Percentiles rank a stretch among this genome's conserved stretches.
phyloP scores from a whole-genome alignment of 257 asterid genomes.

The Leonotis leonurus region DNA sequence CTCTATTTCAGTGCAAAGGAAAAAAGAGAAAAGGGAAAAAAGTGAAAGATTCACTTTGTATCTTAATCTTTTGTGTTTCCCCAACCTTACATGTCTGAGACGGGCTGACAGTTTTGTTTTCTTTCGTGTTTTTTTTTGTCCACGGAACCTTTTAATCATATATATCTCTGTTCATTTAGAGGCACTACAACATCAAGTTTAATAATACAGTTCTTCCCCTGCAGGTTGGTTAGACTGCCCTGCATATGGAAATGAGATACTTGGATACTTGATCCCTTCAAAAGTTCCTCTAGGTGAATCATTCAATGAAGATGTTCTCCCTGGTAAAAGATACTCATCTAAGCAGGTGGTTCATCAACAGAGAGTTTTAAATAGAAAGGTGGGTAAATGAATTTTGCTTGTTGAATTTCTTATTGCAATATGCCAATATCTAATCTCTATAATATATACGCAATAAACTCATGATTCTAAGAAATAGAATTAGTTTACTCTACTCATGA shows the following conservation, averaged over 20 bases:
- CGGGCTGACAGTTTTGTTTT: no score
- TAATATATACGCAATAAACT: not conserved
- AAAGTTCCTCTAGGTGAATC: slow-evolving; percentile 90
- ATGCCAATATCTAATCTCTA: not conserved
- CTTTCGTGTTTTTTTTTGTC: not conserved
- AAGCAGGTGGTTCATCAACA: slow-evolving; percentile 85
- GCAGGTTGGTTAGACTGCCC: slow-evolving; percentile 99
- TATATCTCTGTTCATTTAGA: not conserved
- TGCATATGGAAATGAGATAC: slow-evolving; percentile 56
- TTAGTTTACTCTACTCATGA: not conserved
- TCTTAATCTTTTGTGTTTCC: not conserved
- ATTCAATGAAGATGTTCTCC: slow-evolving; percentile 57
- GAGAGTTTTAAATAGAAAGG: slow-evolving; percentile 71
- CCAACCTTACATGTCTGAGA: not conserved
- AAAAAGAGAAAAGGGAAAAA: no score
- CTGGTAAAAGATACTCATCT: slow-evolving; percentile 91
- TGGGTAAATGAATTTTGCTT: slow-evolving; percentile 15
- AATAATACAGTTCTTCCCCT: not conserved
- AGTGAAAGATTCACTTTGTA: not conserved
- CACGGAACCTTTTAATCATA: not conserved
- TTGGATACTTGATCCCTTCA: slow-evolving; percentile 70
- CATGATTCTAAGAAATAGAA: not conserved
- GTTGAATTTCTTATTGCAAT: not conserved
- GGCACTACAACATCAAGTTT: not conserved
- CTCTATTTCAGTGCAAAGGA: not conserved